phyloP scores from a whole-genome alignment of 2,329 filamentous ascomycete species.

The Colletotrichum endophyticum region DNA sequence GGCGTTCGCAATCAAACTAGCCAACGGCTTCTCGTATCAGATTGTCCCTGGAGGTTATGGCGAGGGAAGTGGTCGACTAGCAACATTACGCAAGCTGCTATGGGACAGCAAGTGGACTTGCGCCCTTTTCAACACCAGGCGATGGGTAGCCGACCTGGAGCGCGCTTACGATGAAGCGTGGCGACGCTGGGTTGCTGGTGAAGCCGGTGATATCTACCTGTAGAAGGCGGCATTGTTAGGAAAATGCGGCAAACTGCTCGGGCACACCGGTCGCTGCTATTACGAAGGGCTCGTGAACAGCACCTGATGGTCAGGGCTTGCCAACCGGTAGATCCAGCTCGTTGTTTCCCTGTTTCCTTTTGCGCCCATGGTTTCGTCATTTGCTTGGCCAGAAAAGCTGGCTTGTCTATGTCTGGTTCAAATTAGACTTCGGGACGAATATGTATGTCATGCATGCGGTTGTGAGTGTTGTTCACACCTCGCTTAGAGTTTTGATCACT shows the following conservation, averaged over 20 bases:
- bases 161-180: slow-evolving; percentile 88
- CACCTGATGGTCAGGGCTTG: background rate
- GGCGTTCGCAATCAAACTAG: slow-evolving; percentile 73
- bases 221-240: slow-evolving; percentile 24
- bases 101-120: slow-evolving; percentile 87
- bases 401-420: background rate
- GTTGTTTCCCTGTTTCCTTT: background rate
- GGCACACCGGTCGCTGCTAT: background rate
- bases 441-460: background rate
- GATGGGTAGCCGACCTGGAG: slow-evolving; percentile 93
- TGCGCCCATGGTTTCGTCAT: background rate
- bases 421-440: background rate
- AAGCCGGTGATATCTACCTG: slow-evolving; percentile 93
- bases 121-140: slow-evolving; percentile 85
- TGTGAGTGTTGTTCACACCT: background rate
- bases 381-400: background rate
- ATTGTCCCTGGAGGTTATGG: slow-evolving; percentile 48
- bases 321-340: background rate
- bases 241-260: background rate
- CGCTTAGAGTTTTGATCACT: background rate
- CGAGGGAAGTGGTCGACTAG: slow-evolving; percentile 70
- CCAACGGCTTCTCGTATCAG: slow-evolving; percentile 65
- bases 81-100: slow-evolving; percentile 79
- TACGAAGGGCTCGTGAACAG: background rate
- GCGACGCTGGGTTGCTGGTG: slow-evolving; percentile 83